phyloP scores from a whole-genome alignment of 768 basidiomycete species.

The Tylopilus sp. region DNA sequence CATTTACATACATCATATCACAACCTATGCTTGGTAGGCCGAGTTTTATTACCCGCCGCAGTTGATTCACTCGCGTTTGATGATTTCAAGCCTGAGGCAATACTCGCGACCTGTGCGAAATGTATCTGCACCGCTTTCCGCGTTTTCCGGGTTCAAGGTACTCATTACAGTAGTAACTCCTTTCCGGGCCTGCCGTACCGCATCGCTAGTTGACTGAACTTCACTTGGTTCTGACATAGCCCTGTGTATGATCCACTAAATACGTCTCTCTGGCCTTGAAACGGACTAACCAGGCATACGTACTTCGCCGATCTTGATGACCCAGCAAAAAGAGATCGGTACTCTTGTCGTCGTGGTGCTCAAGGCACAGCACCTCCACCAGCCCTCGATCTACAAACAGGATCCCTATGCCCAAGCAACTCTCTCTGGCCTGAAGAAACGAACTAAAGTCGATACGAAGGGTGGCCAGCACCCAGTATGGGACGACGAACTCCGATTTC shows the following conservation, averaged over 20 bases:
- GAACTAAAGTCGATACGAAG: conserved; percentile 71
- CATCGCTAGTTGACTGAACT: too few species aligned
- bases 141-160: too few species aligned
- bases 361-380: conserved; percentile 83
- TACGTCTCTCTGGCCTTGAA: not conserved
- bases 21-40: too few species aligned
- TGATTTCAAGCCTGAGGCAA: too few species aligned
- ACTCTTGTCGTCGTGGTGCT: conserved; percentile 83
- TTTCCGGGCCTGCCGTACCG: not conserved
- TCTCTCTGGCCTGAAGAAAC: conserved; percentile 58
- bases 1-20: too few species aligned
- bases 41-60: not conserved
- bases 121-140: too few species aligned
- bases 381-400: conserved; percentile 86
- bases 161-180: not conserved
- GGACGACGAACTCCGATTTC: conserved; percentile 85
- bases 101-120: too few species aligned
- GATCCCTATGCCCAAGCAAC: conserved; percentile 75
- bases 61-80: too few species aligned
- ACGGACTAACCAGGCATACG: not conserved
- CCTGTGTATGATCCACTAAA: not conserved
- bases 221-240: not conserved
- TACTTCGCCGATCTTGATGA: conserved; percentile 14
- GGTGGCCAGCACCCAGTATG: conserved; percentile 94
- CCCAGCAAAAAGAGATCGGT: conserved; percentile 53